These are phyloP conservation scores for Aspergillus spinulosporus DNA, from an alignment of 2,329 filamentous ascomycete genomes.

Conservation along the genomic window DNA sequence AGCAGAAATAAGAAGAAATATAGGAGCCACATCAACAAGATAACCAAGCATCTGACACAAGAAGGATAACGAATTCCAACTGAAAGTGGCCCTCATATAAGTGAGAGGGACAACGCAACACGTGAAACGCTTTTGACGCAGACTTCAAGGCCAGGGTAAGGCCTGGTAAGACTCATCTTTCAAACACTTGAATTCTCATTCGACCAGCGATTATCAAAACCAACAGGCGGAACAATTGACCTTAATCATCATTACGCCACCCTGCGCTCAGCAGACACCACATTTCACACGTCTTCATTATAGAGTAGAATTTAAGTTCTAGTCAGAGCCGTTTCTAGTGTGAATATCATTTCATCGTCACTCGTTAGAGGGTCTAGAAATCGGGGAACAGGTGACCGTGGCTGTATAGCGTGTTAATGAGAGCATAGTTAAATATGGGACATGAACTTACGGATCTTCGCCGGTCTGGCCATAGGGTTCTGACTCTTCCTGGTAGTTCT, in stretches of 20 bases:
- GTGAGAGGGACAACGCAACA: not conserved
- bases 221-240: constrained; percentile 6
- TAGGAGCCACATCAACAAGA: not conserved
- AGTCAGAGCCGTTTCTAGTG: constrained; percentile 11
- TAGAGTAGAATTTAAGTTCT: constrained; percentile 6
- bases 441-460: constrained; percentile 75
- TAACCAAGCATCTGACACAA: not conserved
- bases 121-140: constrained; percentile 3
- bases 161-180: constrained; percentile 2
- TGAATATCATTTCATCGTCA: constrained; percentile 35
- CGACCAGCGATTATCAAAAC: constrained; percentile 26
- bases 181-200: constrained; percentile 17
- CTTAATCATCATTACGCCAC: constrained; percentile 2
- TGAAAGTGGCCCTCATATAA: not conserved
- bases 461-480: constrained; percentile 82
- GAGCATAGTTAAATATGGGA: not conserved
- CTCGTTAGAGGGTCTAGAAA: constrained; percentile 56
- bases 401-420: constrained; percentile 44
- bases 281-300: constrained; percentile 8
- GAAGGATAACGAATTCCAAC: not conserved
- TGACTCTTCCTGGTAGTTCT: constrained; percentile 95
- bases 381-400: constrained; percentile 74
- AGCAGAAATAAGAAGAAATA: constrained; percentile 18
- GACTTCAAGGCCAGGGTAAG: constrained; percentile 2
- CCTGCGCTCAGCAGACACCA: not conserved